Percentiles rank a stretch among this genome's conserved stretches.
These are phyloP conservation scores for Malassezia dermatis DNA, from an alignment of 1,284 basidiomycete species.

Conservation along the genomic window DNA sequence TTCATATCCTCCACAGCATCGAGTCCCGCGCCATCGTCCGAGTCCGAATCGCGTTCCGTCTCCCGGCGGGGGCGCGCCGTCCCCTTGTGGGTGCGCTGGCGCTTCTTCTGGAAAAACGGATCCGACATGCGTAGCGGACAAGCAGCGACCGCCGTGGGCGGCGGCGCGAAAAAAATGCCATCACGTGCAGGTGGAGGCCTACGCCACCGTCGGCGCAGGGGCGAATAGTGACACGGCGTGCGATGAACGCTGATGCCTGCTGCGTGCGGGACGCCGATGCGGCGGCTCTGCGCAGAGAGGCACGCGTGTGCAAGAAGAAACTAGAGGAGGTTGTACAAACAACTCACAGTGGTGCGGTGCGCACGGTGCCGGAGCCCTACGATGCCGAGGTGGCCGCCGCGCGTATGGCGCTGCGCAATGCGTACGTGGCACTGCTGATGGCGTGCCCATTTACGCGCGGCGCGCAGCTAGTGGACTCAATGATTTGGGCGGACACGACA, in stretches of 20 bases:
- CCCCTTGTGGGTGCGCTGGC: constrained; percentile 28
- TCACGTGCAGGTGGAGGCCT: constrained; percentile 4
- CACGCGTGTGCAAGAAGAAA: constrained; percentile 22
- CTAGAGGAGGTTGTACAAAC: constrained; percentile 24
- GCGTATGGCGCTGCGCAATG: constrained; percentile 32
- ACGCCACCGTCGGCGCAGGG: not conserved
- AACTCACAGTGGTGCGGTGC: constrained; percentile 17
- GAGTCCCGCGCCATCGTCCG: constrained; percentile 18
- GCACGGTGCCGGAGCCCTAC: constrained; percentile 10
- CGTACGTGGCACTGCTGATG: constrained; percentile 41
- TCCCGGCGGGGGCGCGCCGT: constrained; percentile 10
- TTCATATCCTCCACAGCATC: constrained; percentile 33
- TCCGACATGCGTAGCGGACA: constrained; percentile 33
- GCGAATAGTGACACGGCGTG: not conserved
- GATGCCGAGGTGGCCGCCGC: constrained; percentile 30
- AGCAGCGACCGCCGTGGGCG: not conserved
- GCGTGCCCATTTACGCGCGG: constrained; percentile 31
- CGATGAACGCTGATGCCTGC: constrained; percentile 11
- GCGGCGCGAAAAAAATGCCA: constrained; percentile 11
- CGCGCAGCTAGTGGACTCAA: constrained; percentile 27
- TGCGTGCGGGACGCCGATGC: constrained; percentile 21
- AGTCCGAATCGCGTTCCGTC: constrained; percentile 12
- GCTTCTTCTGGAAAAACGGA: constrained; percentile 48
- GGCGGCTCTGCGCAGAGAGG: constrained; percentile 22
- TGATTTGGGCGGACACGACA: constrained; percentile 42